Percentiles rank a stretch among this genome's conserved stretches.
Conservation (phyloP, 1,284 basidiomycete species). For the Phylloporus gajari region DNA sequence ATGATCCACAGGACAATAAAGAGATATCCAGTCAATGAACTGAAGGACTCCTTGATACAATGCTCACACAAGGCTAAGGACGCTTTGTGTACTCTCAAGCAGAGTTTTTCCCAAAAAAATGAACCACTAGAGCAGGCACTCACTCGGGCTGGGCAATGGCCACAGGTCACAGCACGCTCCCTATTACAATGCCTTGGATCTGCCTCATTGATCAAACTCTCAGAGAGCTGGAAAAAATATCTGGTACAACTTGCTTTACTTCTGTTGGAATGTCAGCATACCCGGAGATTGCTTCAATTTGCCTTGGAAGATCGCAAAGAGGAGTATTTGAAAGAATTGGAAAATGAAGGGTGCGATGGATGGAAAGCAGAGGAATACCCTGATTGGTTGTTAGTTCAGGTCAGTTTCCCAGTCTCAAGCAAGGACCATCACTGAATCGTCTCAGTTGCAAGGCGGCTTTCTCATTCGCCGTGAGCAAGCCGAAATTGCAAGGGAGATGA, state of each 20-base stretch:
- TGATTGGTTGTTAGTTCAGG: constrained; percentile 60
- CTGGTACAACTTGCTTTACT: constrained; percentile 41
- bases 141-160: background rate
- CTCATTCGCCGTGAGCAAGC: background rate
- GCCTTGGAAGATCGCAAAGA: constrained; percentile 19
- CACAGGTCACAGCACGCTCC: background rate
- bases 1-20: too few relatives aligned
- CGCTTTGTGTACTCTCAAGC: constrained; percentile 7
- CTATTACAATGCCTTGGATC: constrained; percentile 11
- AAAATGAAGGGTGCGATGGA: constrained; percentile 32
- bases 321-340: constrained; percentile 48
- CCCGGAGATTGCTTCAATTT: constrained; percentile 28
- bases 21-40: too few relatives aligned
- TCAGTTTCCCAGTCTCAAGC: constrained; percentile 16
- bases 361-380: constrained; percentile 30
- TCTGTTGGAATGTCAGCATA: constrained; percentile 47
- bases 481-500: constrained; percentile 6
- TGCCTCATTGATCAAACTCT: constrained; percentile 1
- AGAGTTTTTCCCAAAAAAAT: background rate
- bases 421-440: background rate
- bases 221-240: constrained; percentile 38
- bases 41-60: too few relatives aligned
- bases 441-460: constrained; percentile 50
- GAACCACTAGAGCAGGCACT: too few relatives aligned
- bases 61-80: too few relatives aligned